Evolutionary conservation across 2,329 filamentous ascomycete genomes (phyloP).

Genomic region (Sporothrix sp.): DNA sequence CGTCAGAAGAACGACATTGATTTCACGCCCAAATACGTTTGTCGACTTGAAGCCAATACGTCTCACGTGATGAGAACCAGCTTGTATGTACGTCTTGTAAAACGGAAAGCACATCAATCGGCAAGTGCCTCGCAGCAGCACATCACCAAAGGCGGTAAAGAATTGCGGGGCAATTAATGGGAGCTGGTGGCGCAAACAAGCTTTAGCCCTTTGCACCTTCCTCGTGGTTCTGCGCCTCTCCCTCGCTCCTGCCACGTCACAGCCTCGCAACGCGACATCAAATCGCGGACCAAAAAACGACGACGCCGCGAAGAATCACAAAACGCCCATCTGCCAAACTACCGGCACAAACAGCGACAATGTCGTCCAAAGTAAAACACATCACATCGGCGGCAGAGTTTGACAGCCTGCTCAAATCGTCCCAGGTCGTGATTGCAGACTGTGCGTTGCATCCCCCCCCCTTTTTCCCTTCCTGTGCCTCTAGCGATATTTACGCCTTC

Average conservation of each 20-base stretch:
- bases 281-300: too few species aligned
- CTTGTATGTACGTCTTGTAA: too few species aligned
- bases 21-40: too few species aligned
- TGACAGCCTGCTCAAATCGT: slow-evolving; percentile 55
- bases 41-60: too few species aligned
- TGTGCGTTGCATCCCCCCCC: too few species aligned
- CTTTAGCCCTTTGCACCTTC: too few species aligned
- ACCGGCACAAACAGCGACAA: slow-evolving; percentile 6
- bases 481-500: too few species aligned
- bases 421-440: slow-evolving; percentile 74
- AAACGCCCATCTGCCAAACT: neutral
- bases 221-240: neutral
- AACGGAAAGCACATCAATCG: neutral
- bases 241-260: too few species aligned
- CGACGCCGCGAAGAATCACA: neutral
- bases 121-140: neutral
- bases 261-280: too few species aligned
- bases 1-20: neutral
- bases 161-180: slow-evolving; percentile 3
- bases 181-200: neutral
- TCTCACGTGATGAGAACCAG: neutral
- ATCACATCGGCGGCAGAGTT: slow-evolving; percentile 52
- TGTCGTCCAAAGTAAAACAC: slow-evolving; percentile 24
- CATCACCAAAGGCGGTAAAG: slow-evolving; percentile 2
- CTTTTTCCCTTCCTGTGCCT: too few species aligned